Evolutionary conservation across 495 filamentous ascomycete species (phyloP).

Genomic region (Aspergillus carlsbadensis): DNA sequence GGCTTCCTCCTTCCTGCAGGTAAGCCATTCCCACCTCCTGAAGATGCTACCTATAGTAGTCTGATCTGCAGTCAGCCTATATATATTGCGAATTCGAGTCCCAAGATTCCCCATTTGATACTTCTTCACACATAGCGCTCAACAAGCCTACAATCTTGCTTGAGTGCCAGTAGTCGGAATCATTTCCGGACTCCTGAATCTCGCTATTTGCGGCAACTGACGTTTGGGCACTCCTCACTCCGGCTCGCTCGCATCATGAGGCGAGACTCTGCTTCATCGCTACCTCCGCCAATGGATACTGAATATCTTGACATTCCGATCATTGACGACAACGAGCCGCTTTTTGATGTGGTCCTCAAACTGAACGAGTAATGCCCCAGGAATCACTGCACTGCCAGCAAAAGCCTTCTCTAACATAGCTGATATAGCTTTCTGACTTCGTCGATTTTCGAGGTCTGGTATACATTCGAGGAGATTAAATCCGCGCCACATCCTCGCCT

Average conservation of each 20-base stretch:
- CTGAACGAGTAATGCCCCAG: slow-evolving; percentile 55
- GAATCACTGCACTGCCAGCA: neutral
- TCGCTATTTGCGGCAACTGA: neutral
- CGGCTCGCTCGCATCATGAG: slow-evolving; percentile 4
- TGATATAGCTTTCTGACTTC: slow-evolving; percentile 60
- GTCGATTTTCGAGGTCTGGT: slow-evolving; percentile 60
- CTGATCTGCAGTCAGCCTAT: neutral
- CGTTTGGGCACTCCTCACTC: neutral
- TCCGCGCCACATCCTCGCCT: slow-evolving; percentile 65
- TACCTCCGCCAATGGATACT: slow-evolving; percentile 15
- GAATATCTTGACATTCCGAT: slow-evolving; percentile 51
- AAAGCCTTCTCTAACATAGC: neutral
- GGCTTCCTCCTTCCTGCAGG: neutral
- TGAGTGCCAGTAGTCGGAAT: too few relatives aligned
- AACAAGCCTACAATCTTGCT: too few relatives aligned
- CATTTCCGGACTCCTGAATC: too few relatives aligned
- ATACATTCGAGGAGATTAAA: slow-evolving; percentile 78
- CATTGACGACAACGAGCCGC: slow-evolving; percentile 62
- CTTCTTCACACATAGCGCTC: neutral
- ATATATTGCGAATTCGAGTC: too few relatives aligned
- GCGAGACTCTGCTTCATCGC: slow-evolving; percentile 16
- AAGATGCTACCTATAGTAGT: neutral
- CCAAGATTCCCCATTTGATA: neutral
- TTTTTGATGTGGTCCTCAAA: slow-evolving; percentile 66
- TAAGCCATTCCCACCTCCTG: neutral